Conservation (phyloP, 257 asterid genomes). For the Knoxia roxburghii region DNA sequence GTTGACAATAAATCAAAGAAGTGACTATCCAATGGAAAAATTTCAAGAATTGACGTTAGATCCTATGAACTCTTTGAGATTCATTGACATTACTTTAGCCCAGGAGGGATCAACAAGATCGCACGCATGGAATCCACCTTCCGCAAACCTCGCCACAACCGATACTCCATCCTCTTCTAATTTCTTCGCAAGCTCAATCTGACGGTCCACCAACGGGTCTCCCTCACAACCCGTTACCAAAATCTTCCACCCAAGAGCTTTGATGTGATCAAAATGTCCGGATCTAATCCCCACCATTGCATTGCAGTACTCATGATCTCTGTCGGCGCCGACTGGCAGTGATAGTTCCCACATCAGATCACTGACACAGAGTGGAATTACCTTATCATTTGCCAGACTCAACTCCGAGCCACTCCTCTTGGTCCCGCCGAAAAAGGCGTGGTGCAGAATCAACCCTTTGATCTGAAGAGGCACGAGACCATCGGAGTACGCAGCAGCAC, state of each 20-base stretch:
- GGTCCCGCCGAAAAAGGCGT: constrained; percentile 44
- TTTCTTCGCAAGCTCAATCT: constrained; percentile 20
- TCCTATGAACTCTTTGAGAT: background rate
- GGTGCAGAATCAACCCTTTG: constrained; percentile 48
- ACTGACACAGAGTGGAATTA: constrained; percentile 10
- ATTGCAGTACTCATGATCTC: constrained; percentile 44
- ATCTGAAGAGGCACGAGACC: constrained; percentile 32
- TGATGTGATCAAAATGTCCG: constrained; percentile 10
- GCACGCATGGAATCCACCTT: constrained; percentile 36
- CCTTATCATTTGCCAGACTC: constrained; percentile 14
- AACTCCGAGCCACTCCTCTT: constrained; percentile 44
- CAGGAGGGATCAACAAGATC: background rate
- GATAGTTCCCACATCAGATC: constrained; percentile 42
- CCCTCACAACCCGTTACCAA: constrained; percentile 33
- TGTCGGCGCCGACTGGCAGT: constrained; percentile 39
- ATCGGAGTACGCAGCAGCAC: constrained; percentile 18
- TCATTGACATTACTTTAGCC: background rate
- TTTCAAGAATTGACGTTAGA: background rate
- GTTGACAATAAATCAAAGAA: no score
- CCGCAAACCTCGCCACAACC: constrained; percentile 19
- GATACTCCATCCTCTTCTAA: constrained; percentile 29
- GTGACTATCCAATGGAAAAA: no score
- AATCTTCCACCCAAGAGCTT: constrained; percentile 24
- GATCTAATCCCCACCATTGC: constrained; percentile 19
- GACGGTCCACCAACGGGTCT: constrained; percentile 42